Evolutionary conservation across 805 yeast species (phyloP).

Genomic region (Sugiyamaella marilandica): DNA sequence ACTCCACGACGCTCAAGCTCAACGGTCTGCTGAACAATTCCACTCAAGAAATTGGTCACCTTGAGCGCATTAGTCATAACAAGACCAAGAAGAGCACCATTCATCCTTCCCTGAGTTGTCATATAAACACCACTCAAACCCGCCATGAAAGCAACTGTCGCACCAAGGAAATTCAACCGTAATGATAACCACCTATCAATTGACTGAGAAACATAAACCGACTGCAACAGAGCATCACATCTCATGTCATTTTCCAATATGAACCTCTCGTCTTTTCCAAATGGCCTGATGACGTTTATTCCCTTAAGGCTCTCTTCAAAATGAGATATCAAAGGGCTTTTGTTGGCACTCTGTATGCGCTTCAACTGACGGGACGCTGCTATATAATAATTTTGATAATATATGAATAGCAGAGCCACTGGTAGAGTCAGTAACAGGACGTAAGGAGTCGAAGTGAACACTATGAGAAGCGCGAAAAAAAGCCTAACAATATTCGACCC

Average conservation of each 20-base stretch:
- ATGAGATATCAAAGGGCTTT: constrained; percentile 73
- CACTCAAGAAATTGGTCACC: constrained; percentile 75
- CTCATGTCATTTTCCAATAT: constrained; percentile 36
- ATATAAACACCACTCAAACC: constrained; percentile 54
- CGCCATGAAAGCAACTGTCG: constrained; percentile 37
- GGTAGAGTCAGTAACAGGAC: constrained; percentile 69
- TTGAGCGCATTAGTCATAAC: constrained; percentile 81
- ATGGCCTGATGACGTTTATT: constrained; percentile 69
- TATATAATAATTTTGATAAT: constrained; percentile 64
- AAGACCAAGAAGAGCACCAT: constrained; percentile 83
- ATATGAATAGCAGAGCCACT: constrained; percentile 52
- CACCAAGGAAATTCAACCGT: constrained; percentile 73
- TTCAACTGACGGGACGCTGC: constrained; percentile 70
- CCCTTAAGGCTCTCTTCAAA: constrained; percentile 77
- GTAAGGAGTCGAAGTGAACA: constrained; percentile 81
- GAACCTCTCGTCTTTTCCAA: constrained; percentile 57
- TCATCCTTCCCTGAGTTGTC: constrained; percentile 51
- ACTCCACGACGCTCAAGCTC: constrained; percentile 89
- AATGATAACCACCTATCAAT: constrained; percentile 92
- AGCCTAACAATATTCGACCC: constrained; percentile 33
- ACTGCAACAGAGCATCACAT: constrained; percentile 72
- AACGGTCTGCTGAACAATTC: constrained; percentile 89
- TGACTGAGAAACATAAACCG: constrained; percentile 74
- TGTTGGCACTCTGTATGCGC: constrained; percentile 60
- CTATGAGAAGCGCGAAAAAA: constrained; percentile 65